Evolutionary conservation across 225 moss, liverwort and hornwort genomes (phyloP), one percentile per base, ranked within the genome.

Genomic region (Sphagnum contortum): DNA sequence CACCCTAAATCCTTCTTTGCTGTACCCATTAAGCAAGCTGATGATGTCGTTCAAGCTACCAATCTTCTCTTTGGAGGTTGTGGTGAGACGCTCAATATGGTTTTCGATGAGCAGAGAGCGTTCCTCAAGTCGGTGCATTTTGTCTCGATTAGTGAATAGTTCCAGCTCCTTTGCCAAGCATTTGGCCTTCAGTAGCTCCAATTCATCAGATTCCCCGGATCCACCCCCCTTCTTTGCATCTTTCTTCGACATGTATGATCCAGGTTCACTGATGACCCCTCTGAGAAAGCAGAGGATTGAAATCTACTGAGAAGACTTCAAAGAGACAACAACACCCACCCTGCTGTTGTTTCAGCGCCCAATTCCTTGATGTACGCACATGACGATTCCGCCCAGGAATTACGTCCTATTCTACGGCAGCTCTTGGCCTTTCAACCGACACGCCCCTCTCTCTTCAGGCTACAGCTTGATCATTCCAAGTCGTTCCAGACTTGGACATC

Each of bases 91-190:
- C 2, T 68, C 60, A 2, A 81, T 81, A 57, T 81, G 85, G 56
- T 75, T 69, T 60, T 81, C 78, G 65, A 85, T 76, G 5, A 73
- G 55, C 44, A 67, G 63, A 0, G 81, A 85, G 49, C 81, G 71
- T 45, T 76, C 73, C 2, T 81, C 71, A 3, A 74, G 55, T 1
- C 70, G 75, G 55, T 55, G 57, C 68, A 78, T 76, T 2, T 67
- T 70, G 5, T 78, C 76, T 49, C 69, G 73, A 3, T 75, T 45
- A 0, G 68, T 79, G 2, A 85, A 67, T 7, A 85, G 57, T 9
- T 85, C 78, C 73, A 85, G 46, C 8, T 85, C 73, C 57, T n/a
- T 81, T 0, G 60, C 69, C 48, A 85, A 7, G 47, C 81, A 62
- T 61, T 73, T 81, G 48, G 76, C 78, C 47, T 79, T 85, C 45